Evolutionary conservation across 108 stramenopile genomes (phyloP).

Genomic region (Pinguiococcus pyrenoidosus): DNA sequence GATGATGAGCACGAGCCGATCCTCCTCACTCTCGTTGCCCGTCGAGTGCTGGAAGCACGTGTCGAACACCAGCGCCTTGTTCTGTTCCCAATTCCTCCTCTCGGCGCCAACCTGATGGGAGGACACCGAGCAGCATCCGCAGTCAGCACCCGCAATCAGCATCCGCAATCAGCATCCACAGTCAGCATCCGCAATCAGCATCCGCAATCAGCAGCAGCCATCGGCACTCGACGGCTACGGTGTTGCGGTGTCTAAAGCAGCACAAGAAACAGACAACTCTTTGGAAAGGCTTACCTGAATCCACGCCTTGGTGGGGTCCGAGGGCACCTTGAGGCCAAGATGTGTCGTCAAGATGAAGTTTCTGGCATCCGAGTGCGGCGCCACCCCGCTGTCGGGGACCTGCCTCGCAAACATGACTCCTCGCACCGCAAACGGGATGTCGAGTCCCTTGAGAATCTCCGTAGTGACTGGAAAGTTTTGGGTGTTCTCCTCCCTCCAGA

Average conservation of each 20-base stretch:
- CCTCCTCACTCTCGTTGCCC: slow-evolving; percentile 56
- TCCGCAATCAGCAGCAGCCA: too few relatives aligned
- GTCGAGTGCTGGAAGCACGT: slow-evolving; percentile 80
- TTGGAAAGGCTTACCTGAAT: too few relatives aligned
- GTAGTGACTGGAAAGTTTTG: slow-evolving; percentile 39
- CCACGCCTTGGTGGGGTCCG: too few relatives aligned
- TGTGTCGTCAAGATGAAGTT: slow-evolving; percentile 84
- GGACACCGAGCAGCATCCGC: slow-evolving; percentile 28
- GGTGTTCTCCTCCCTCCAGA: slow-evolving; percentile 72
- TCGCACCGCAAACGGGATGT: slow-evolving; percentile 75
- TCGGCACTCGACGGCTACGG: too few relatives aligned
- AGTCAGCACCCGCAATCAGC: not conserved
- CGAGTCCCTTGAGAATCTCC: slow-evolving; percentile 40
- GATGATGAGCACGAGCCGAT: slow-evolving; percentile 77
- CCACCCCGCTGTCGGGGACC: slow-evolving; percentile 60
- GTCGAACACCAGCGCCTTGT: slow-evolving; percentile 60
- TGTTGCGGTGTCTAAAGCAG: too few relatives aligned
- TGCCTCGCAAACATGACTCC: slow-evolving; percentile 87
- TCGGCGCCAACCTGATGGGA: slow-evolving; percentile 66
- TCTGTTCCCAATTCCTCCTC: slow-evolving; percentile 49
- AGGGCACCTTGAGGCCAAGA: slow-evolving; percentile 46
- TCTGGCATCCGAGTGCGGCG: slow-evolving; percentile 68
- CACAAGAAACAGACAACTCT: too few relatives aligned
- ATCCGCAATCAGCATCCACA: not conserved
- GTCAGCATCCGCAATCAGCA: slow-evolving; percentile 8